Base-by-base conservation (phyloP, 176 grass and related monocot species). In the Paspalum notatum region DNA sequence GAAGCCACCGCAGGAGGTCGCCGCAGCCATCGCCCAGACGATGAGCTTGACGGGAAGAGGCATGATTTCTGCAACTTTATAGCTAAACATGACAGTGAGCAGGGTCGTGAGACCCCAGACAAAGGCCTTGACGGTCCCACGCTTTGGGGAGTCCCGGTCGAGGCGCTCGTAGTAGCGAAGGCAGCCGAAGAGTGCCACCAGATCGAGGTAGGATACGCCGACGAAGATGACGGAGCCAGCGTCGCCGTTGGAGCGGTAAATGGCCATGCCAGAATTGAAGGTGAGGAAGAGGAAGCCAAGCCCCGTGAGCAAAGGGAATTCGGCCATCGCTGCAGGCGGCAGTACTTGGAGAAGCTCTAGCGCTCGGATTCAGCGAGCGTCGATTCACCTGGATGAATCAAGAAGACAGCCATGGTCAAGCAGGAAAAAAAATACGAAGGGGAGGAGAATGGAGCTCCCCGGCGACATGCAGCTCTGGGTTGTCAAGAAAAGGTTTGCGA, bases 11-110 rank as follows among this genome's bases (percentile, higher is more conserved):
- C 15, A 46, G 11, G 80, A 57, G 1, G 91, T 94, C 18, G 75
- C 24, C 0, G 69, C 54, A 0, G 91, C 82, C 85, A 91, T 85
- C 0, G 40, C 55, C 88, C 91, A 94, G 5, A 94, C 70, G 2
- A 89, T 0, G 7, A 81, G 0, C 2, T 76, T 83, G 25, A 91
- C 51, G 2, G 88, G 60, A 9, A 86, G 32, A 0, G 91, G 88
- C 88, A 94, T 68, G 12, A 68, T 68, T 7, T 68, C 66, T 1
- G 66, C 66, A 0, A 68, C 66, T 24, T 68, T 68, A n/a, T 68
- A 68, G 42, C 66, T 68, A 42, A 68, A 68, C 40, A 68, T 46
- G 66, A 68, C 41, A 0, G 66, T 68, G 42, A 68, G 66, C 10
- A 68, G 20, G 0, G 66, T 68, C 20, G 66, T 68, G 66, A 68